These are phyloP conservation scores for Penicillium sp. DNA, from an alignment of 2,329 filamentous ascomycete species.

Conservation along the genomic window DNA sequence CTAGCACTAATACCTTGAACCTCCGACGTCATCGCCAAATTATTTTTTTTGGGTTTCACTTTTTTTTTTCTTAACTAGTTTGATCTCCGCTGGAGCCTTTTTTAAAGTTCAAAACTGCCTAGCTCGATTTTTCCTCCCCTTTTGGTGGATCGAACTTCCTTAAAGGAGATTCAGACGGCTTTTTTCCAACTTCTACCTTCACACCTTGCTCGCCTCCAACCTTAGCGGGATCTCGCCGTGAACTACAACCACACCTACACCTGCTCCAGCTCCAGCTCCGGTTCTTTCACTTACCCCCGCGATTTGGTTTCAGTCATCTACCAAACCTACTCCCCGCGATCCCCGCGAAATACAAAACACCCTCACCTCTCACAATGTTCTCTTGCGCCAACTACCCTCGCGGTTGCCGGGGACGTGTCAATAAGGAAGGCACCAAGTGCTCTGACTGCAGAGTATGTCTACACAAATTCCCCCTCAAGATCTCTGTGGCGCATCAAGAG, in stretches of 20 bases:
- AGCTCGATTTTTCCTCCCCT: conserved; percentile 7
- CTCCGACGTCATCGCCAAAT: conserved; percentile 16
- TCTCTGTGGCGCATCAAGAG: not conserved
- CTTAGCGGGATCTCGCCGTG: not conserved
- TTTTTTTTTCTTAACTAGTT: conserved; percentile 1
- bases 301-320: not conserved
- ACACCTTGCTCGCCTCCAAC: not conserved
- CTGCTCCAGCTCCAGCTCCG: not conserved
- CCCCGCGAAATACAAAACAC: not conserved
- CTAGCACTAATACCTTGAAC: conserved; percentile 6
- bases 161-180: conserved; percentile 1
- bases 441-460: conserved; percentile 46
- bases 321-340: not conserved
- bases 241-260: not conserved
- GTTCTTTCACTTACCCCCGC: not conserved
- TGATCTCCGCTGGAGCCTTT: conserved; percentile 7
- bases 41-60: conserved; percentile 5
- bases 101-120: conserved; percentile 15
- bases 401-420: conserved; percentile 49
- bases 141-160: conserved; percentile 4
- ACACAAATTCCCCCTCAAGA: not conserved
- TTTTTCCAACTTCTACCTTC: conserved; percentile 2
- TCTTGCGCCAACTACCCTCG: conserved; percentile 51
- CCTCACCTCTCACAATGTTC: conserved; percentile 37
- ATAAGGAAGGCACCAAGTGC: conserved; percentile 45